Base-by-base conservation (phyloP, 1,284 basidiomycete species). In the Melampsora americana region DNA sequence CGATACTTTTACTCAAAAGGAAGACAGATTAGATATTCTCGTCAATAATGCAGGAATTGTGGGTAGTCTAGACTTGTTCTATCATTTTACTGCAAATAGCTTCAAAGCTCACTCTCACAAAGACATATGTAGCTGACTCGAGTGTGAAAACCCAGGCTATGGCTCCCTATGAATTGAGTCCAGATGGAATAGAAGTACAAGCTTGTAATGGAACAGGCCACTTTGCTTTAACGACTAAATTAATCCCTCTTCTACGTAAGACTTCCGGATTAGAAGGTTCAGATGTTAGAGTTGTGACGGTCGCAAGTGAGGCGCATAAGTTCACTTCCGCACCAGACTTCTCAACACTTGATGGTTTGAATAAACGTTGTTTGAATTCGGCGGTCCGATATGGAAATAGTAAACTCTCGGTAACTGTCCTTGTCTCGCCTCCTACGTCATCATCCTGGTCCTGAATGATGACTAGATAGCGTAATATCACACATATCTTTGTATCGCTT, bases 1-100 rank as follows among this genome's bases (percentile, higher is more conserved):
- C 5, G 77, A 80, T n/a, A 77, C 79, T 44, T 79, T 82, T 46
- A 35, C 77, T 14, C 65, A 77, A 3, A 64, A 80, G 60, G 81
- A 82, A 67, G 65, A 78, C 39, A 59, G 80, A 11, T 78, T 83
- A 39, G 81, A 83, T 77, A 83, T 83, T 28, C 70, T 83, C 42
- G 78, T 82, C 67, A 79, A 79, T 73, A 82, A 82, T 65, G 82
- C 81, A 39, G 82, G 82, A 76, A 77, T 74, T 44, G 72, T 74
- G 12, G 50, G 65, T 59, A 28, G 53, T 56, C 6, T 23, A n/a
- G 5, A 35, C 9, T 28, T 20, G 20, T 28, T 66, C 42, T 28
- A 65, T 71, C 59, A 53, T 60, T 56, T 11, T 44, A 32, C 26
- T 71, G 4, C 32, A 23, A 1, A 42, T 20, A 1, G 26, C 20